These are phyloP conservation scores for Pythium phragmiticola DNA, from an alignment of 352 stramenopile species.

Conservation along the genomic window DNA sequence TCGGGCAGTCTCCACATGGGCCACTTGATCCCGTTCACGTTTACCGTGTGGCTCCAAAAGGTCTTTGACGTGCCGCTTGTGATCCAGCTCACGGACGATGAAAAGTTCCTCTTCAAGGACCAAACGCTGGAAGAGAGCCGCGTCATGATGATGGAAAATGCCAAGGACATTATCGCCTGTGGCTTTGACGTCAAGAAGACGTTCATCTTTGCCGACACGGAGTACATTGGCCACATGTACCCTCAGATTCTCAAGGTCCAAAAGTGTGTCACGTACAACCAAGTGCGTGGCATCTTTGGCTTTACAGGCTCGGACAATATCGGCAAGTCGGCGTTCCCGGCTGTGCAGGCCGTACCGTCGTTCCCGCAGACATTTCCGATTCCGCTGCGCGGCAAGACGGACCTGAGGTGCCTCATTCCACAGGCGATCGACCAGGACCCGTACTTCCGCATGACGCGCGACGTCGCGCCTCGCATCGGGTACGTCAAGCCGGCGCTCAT, in stretches of 20 bases:
- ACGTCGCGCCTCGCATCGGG: conserved; percentile 97
- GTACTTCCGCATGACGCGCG: conserved; percentile 98
- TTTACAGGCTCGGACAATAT: conserved; percentile 99
- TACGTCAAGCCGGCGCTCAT: conserved; percentile 97
- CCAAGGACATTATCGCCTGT: conserved; percentile 99
- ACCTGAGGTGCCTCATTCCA: conserved; percentile 98
- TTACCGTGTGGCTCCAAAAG: conserved; percentile 98
- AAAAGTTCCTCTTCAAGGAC: conserved; percentile 99
- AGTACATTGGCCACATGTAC: conserved; percentile 99
- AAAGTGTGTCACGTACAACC: conserved; percentile 98
- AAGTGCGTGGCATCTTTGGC: conserved; percentile 98
- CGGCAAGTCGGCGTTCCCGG: conserved; percentile 98
- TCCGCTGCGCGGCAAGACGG: conserved; percentile 81
- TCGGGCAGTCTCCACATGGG: conserved; percentile 98
- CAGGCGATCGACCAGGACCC: conserved; percentile 99
- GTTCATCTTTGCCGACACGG: conserved; percentile 99
- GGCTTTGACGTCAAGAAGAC: conserved; percentile 97
- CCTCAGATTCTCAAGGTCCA: conserved; percentile 99
- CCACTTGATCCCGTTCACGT: conserved; percentile 99
- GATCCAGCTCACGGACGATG: conserved; percentile 99
- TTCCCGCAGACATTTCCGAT: conserved; percentile 97
- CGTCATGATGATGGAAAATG: conserved; percentile 97
- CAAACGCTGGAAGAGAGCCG: conserved; percentile 88
- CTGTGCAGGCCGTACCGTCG: conserved; percentile 96
- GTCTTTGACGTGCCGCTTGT: conserved; percentile 99